Conservation (phyloP, 2,329 filamentous ascomycete species). For the Claviceps sorghi region DNA sequence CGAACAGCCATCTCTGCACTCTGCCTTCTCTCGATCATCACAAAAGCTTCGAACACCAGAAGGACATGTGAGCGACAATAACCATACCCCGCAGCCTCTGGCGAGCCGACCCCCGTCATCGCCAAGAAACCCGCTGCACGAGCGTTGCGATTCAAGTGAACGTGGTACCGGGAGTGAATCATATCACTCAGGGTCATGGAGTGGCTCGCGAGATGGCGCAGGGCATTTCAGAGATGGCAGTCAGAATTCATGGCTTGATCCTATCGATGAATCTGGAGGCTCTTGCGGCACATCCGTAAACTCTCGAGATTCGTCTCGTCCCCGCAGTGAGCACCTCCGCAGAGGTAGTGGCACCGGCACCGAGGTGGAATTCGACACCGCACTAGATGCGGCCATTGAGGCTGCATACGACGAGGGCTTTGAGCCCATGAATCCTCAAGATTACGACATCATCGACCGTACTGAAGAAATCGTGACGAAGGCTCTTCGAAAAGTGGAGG, state of each 20-base stretch:
- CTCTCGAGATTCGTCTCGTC: conserved; percentile 59
- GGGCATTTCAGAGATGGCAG: conserved; percentile 46
- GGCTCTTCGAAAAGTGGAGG: conserved; percentile 51
- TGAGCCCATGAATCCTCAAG: conserved; percentile 49
- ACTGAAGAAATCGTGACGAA: conserved; percentile 35
- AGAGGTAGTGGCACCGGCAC: conserved; percentile 54
- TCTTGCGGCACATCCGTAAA: conserved; percentile 65
- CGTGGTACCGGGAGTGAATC: conserved; percentile 3
- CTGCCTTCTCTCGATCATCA: conserved; percentile 39
- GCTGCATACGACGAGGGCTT: conserved; percentile 89
- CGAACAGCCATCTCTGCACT: conserved; percentile 26
- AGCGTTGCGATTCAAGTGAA: conserved; percentile 8
- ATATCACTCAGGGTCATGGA: conserved; percentile 9
- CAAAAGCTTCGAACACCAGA: conserved; percentile 15
- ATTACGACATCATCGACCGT: conserved; percentile 20
- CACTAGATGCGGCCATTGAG: conserved; percentile 87
- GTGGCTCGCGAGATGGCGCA: conserved; percentile 9
- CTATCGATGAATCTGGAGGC: conserved; percentile 76
- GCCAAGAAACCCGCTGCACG: conserved; percentile 13
- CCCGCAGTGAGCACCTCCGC: conserved; percentile 56
- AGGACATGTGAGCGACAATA: conserved; percentile 29
- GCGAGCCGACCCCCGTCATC: conserved; percentile 48
- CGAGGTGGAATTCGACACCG: conserved; percentile 84
- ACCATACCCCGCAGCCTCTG: conserved; percentile 56
- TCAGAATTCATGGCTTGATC: conserved; percentile 83